Evolutionary conservation across 2,329 filamentous ascomycete species (phyloP).

Genomic region (Annulohypoxylon truncatum): DNA sequence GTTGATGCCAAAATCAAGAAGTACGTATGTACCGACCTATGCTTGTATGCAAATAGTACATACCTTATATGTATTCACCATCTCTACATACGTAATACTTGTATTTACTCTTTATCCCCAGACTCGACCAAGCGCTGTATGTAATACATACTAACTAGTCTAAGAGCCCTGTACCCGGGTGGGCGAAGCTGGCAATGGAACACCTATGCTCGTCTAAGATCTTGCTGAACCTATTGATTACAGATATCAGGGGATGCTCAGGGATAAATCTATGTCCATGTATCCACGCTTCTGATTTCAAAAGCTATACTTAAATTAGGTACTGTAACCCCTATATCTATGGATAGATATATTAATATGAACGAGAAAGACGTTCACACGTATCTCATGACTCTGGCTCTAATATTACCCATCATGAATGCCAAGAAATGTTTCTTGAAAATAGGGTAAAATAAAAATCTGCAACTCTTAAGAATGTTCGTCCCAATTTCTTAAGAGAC

Average conservation of each 20-base stretch:
- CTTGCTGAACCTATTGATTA: not conserved
- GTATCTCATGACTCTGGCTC: not conserved
- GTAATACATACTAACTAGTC: not conserved
- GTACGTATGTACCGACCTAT: not conserved
- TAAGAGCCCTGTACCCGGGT: no score
- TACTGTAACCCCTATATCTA: not conserved
- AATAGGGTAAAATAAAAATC: no score
- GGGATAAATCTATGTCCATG: not conserved
- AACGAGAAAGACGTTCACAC: conserved; percentile 6
- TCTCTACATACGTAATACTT: no score
- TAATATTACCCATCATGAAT: not conserved
- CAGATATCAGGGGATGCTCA: not conserved
- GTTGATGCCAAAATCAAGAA: not conserved
- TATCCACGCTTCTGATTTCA: not conserved
- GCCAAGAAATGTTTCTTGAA: not conserved
- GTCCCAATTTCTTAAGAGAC: conserved; percentile 8
- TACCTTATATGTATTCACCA: no score
- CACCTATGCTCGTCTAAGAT: not conserved
- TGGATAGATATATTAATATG: conserved; percentile 5
- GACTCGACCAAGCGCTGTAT: not conserved
- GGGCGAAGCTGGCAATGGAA: no score
- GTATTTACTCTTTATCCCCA: no score
- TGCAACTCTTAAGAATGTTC: not conserved
- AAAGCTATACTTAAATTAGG: not conserved
- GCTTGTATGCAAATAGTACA: no score